Evolutionary conservation across 805 yeast species (phyloP).

Genomic region (Metschnikowia arizonensis): DNA sequence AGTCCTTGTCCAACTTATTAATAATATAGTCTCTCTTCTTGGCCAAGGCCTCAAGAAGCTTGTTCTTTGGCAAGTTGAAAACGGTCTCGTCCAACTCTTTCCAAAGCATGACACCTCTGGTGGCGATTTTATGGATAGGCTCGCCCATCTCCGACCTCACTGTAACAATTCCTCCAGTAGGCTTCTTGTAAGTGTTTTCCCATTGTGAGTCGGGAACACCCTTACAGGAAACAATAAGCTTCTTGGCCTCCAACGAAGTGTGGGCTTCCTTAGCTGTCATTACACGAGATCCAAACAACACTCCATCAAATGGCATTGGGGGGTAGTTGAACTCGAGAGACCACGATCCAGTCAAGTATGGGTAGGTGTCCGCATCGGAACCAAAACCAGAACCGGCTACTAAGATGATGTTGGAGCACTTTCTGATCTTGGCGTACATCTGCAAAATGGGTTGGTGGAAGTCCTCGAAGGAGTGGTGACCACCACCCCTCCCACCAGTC

Average conservation of each 20-base stretch:
- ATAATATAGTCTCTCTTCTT: conserved; percentile 86
- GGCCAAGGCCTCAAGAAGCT: conserved; percentile 72
- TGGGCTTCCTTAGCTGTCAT: conserved; percentile 96
- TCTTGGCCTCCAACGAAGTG: conserved; percentile 91
- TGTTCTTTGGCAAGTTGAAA: conserved; percentile 85
- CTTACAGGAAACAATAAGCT: conserved; percentile 81
- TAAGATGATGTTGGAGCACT: conserved; percentile 80
- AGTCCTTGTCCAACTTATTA: conserved; percentile 82
- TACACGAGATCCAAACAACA: conserved; percentile 91
- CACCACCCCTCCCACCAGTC: conserved; percentile 99
- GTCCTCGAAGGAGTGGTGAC: conserved; percentile 98
- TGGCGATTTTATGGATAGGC: conserved; percentile 97
- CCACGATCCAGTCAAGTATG: conserved; percentile 98
- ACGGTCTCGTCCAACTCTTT: conserved; percentile 93
- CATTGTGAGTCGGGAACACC: conserved; percentile 88
- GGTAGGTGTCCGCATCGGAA: conserved; percentile 92
- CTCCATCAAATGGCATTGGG: conserved; percentile 99
- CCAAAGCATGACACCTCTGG: conserved; percentile 97
- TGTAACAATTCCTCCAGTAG: conserved; percentile 95
- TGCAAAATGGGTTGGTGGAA: conserved; percentile 96
- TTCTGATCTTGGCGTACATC: conserved; percentile 93
- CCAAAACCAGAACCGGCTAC: conserved; percentile 99
- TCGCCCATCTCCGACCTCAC: conserved; percentile 99
- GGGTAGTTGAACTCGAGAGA: conserved; percentile 83
- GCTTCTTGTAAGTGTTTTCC: conserved; percentile 92